Percentiles rank a stretch among this genome's conserved stretches.
Evolutionary conservation across 352 stramenopile genomes (phyloP).

Genomic region (Elongisporangium undulatum): DNA sequence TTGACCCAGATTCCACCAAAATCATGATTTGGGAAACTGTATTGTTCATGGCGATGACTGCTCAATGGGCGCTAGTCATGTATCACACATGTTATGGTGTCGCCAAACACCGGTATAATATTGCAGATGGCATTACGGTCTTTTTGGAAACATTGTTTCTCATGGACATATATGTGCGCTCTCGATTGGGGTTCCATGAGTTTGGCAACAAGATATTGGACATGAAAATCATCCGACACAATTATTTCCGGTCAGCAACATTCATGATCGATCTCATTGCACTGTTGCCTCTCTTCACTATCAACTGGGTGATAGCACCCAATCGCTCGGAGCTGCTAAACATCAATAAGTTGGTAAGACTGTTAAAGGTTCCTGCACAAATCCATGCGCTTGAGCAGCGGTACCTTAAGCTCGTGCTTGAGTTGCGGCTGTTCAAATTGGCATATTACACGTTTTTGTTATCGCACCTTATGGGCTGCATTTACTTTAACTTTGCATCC

Average conservation of each 20-base stretch:
- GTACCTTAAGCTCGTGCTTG: slow-evolving; percentile 34
- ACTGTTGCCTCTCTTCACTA: slow-evolving; percentile 27
- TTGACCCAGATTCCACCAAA: slow-evolving; percentile 31
- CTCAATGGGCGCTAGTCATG: slow-evolving; percentile 38
- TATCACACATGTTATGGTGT: slow-evolving; percentile 38
- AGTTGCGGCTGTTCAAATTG: slow-evolving; percentile 48
- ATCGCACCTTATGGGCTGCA: slow-evolving; percentile 42
- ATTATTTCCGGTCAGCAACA: slow-evolving; percentile 27
- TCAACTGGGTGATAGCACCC: slow-evolving; percentile 23
- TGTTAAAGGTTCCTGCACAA: slow-evolving; percentile 43
- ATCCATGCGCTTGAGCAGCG: slow-evolving; percentile 35
- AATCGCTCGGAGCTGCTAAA: slow-evolving; percentile 35
- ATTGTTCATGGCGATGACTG: slow-evolving; percentile 38
- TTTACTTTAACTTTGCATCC: slow-evolving; percentile 51
- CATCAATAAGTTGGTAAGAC: slow-evolving; percentile 44
- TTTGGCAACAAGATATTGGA: slow-evolving; percentile 61
- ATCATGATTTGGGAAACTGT: slow-evolving; percentile 36
- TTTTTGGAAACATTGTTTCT: slow-evolving; percentile 39
- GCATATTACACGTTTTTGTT: slow-evolving; percentile 53
- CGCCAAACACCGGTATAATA: slow-evolving; percentile 11
- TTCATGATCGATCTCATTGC: slow-evolving; percentile 40
- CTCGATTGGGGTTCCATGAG: slow-evolving; percentile 33
- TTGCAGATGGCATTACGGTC: slow-evolving; percentile 20
- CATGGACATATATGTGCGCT: slow-evolving; percentile 37
- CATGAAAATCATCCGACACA: slow-evolving; percentile 16